Base-by-base conservation (phyloP, 2,329 filamentous ascomycete species). In the Fusarium scirpi region DNA sequence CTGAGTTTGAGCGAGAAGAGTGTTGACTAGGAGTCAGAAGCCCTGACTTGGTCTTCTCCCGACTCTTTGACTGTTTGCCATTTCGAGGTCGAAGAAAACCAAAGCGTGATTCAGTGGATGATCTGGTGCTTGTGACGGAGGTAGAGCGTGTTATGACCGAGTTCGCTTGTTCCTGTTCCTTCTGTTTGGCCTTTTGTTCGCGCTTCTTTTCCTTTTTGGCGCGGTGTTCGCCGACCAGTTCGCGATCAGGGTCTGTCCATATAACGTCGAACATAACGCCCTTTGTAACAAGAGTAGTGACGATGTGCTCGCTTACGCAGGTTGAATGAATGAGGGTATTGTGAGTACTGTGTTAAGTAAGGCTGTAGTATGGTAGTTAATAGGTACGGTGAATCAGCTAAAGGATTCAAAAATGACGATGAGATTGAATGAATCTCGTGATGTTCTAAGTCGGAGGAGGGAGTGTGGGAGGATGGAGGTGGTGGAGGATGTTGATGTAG, bases 261-360 rank as follows among this genome's bases (percentile, higher is more conserved):
- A 87, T 79, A 32, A 89, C 84, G 74, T 89, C 86, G 74, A 87
- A 89, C 87, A 89, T 89, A 46, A 60, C 76, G 71, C 10, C 15
- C 13, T 29, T 16, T 22, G 12, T 10, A 3, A 6, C n/a, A 8
- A 20, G 18, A 24, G 15, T 11, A 7, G 38, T 41, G 30, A 8
- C 9, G 32, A 12, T 11, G 58, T 46, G 24, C 12, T 44, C 10
- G 29, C 22, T 38, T 34, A 40, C 22, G 29, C 18, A 25, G 32
- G 45, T 32, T 13, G 27, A 43, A 15, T 30, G 47, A 53, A 43
- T 47, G 27, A 63, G 13, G 8, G 16, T 69, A 58, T 51, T 22
- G 38, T 30, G 46, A 53, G 25, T 45, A 32, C 12, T 47, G 5
- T 53, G 24, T 13, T 32, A 46, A 32, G 54, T 40, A 45, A 32